Conservation (phyloP, 2,329 filamentous ascomycete genomes). For the Fusarium domesticum region DNA sequence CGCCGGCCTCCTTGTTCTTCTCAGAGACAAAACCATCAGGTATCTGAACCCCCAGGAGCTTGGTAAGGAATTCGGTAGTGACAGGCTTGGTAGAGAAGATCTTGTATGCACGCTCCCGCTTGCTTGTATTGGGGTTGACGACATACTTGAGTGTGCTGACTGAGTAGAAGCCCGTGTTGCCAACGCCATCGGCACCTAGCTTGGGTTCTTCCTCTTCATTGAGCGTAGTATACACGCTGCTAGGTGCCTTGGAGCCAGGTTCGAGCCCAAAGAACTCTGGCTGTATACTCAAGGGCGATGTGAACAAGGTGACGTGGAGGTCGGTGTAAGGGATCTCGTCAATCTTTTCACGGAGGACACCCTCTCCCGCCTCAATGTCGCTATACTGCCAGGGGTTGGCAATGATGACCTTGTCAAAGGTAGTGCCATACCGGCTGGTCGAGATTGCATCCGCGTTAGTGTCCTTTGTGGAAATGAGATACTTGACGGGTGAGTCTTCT, state of each 20-base stretch:
- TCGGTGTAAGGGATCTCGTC: conserved; percentile 81
- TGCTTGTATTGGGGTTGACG: conserved; percentile 55
- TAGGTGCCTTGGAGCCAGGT: conserved; percentile 58
- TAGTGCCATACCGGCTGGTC: conserved; percentile 44
- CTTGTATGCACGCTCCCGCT: conserved; percentile 60
- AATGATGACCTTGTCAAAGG: conserved; percentile 78
- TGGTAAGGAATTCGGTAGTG: conserved; percentile 51
- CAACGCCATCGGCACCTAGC: conserved; percentile 57
- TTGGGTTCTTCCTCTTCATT: conserved; percentile 53
- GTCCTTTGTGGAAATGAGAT: conserved; percentile 42
- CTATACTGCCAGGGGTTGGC: conserved; percentile 82
- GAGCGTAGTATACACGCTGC: conserved; percentile 79
- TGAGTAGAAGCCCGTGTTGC: conserved; percentile 78
- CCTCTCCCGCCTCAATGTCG: conserved; percentile 59
- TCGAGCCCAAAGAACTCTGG: conserved; percentile 69
- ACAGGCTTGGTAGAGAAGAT: conserved; percentile 59
- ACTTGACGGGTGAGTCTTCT: conserved; percentile 43
- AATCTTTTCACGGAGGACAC: conserved; percentile 66
- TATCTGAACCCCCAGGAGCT: conserved; percentile 48
- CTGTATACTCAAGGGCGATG: conserved; percentile 71
- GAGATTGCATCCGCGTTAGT: conserved; percentile 18
- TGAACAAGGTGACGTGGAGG: conserved; percentile 86
- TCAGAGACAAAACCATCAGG: conserved; percentile 39
- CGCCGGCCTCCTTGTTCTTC: conserved; percentile 32
- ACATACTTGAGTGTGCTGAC: conserved; percentile 69